Conservation (phyloP, 1,284 basidiomycete species). For the Cryptococcus sp. region DNA sequence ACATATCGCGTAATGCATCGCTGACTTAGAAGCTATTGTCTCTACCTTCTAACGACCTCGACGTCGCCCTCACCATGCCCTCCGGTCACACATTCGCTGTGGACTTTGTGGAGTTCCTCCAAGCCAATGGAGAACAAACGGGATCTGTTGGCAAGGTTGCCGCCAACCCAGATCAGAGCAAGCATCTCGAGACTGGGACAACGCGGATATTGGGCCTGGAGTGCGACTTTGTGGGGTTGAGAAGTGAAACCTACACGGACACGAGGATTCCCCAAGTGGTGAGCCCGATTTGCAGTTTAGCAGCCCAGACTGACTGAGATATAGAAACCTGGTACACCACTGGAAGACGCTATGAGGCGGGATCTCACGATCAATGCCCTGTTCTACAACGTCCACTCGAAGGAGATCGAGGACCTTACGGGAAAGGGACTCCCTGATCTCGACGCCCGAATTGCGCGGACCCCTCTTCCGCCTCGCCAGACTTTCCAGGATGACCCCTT, state of each 20-base stretch:
- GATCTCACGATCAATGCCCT: constrained; percentile 96
- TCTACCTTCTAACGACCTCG: constrained; percentile 83
- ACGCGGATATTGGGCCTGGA: constrained; percentile 78
- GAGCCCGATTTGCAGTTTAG: constrained; percentile 43
- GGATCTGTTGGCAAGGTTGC: constrained; percentile 74
- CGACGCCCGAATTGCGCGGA: constrained; percentile 73
- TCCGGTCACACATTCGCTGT: constrained; percentile 90
- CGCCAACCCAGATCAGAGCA: constrained; percentile 94
- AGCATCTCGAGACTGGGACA: constrained; percentile 96
- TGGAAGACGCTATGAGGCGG: constrained; percentile 84
- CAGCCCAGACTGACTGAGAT: neutral
- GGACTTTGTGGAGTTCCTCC: constrained; percentile 67
- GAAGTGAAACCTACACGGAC: constrained; percentile 86
- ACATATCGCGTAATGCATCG: neutral
- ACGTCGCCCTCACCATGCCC: constrained; percentile 83
- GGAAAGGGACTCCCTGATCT: constrained; percentile 82
- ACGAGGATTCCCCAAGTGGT: constrained; percentile 90
- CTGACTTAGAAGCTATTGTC: constrained; percentile 65
- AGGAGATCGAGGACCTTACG: constrained; percentile 85
- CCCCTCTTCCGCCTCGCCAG: constrained; percentile 77
- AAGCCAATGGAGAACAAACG: constrained; percentile 56
- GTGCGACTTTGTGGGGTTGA: constrained; percentile 90
- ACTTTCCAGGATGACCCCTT: constrained; percentile 96
- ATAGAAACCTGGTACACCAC: constrained; percentile 85
- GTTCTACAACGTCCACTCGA: constrained; percentile 92